Percentiles rank a stretch among this genome's conserved stretches.
These are phyloP conservation scores for Penicillium chermesinum DNA, from an alignment of 495 filamentous ascomycete genomes.

Conservation along the genomic window DNA sequence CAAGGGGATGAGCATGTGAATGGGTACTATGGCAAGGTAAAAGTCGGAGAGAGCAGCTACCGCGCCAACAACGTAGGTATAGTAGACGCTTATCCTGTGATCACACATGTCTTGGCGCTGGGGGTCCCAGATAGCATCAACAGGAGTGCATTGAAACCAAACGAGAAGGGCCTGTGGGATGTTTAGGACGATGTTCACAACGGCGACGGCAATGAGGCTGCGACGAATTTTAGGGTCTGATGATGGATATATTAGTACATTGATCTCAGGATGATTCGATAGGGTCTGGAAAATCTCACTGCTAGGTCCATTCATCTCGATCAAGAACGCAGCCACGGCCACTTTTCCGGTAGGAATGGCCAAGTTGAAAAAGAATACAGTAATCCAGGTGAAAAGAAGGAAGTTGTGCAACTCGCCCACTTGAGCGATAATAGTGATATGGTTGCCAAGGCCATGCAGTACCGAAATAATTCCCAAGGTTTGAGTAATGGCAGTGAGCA, in stretches of 20 bases:
- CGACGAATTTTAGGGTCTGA: constrained; percentile 21
- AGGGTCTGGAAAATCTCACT: constrained; percentile 6
- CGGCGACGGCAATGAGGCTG: constrained; percentile 21
- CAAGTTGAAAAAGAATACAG: constrained; percentile 26
- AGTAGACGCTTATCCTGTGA: constrained; percentile 21
- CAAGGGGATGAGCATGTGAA: constrained; percentile 19
- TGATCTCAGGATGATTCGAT: no score
- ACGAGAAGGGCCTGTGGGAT: constrained; percentile 20
- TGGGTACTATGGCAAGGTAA: constrained; percentile 22
- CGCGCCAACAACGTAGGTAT: constrained; percentile 22
- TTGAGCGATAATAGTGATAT: constrained; percentile 13
- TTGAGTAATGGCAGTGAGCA: constrained; percentile 19
- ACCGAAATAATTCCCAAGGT: constrained; percentile 19
- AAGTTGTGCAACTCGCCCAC: constrained; percentile 19
- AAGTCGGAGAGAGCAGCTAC: constrained; percentile 21
- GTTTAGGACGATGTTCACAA: constrained; percentile 19
- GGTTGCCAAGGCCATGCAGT: constrained; percentile 22
- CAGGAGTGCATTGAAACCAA: constrained; percentile 23
- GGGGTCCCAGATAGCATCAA: constrained; percentile 20
- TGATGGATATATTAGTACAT: background rate
- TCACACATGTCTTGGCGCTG: constrained; percentile 15
- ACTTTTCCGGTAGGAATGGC: constrained; percentile 25
- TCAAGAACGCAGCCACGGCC: constrained; percentile 19
- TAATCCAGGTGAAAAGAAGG: constrained; percentile 25
- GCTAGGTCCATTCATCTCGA: constrained; percentile 24